A percentile compares a stretch with the other conserved stretches of the same genome.
These are phyloP conservation scores for Daedaleopsis sinensis DNA, from an alignment of 768 basidiomycete species.

Conservation along the genomic window DNA sequence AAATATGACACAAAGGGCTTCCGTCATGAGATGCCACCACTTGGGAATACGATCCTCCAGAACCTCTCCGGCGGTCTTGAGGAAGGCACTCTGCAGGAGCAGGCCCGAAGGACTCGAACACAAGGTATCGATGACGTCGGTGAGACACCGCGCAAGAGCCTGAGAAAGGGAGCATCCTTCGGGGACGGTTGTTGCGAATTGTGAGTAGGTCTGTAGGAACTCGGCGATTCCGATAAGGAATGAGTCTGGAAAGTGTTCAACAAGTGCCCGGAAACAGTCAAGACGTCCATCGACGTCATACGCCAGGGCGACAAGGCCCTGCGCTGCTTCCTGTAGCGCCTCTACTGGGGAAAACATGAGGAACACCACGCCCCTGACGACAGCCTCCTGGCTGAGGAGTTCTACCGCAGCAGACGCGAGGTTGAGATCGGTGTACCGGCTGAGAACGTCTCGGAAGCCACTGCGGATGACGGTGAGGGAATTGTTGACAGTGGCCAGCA, in stretches of 20 bases:
- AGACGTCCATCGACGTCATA: constrained; percentile 88
- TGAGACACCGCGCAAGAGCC: constrained; percentile 88
- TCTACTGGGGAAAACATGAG: constrained; percentile 85
- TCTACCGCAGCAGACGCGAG: constrained; percentile 51
- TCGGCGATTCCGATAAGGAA: constrained; percentile 71
- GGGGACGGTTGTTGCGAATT: constrained; percentile 62
- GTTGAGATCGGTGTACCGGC: constrained; percentile 66
- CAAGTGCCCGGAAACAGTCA: constrained; percentile 83
- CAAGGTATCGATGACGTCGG: constrained; percentile 89
- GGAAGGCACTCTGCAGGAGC: constrained; percentile 56
- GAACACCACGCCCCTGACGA: constrained; percentile 60
- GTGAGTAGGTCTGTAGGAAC: constrained; percentile 69
- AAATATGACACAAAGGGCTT: constrained; percentile 82
- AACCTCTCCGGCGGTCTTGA: constrained; percentile 48
- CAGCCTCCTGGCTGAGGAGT: constrained; percentile 56
- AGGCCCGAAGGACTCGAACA: constrained; percentile 76
- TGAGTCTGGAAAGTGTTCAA: constrained; percentile 65
- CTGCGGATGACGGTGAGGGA: constrained; percentile 59
- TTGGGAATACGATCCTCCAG: constrained; percentile 59
- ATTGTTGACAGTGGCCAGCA: constrained; percentile 62
- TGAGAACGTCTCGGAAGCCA: constrained; percentile 65
- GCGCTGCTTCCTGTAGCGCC: constrained; percentile 72
- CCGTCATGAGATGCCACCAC: constrained; percentile 85
- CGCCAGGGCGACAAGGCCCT: constrained; percentile 80
- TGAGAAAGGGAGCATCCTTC: constrained; percentile 92